A percentile compares a stretch with the other conserved stretches of the same genome.
Conservation (phyloP, 495 filamentous ascomycete genomes). For the Xylaria sp. region DNA sequence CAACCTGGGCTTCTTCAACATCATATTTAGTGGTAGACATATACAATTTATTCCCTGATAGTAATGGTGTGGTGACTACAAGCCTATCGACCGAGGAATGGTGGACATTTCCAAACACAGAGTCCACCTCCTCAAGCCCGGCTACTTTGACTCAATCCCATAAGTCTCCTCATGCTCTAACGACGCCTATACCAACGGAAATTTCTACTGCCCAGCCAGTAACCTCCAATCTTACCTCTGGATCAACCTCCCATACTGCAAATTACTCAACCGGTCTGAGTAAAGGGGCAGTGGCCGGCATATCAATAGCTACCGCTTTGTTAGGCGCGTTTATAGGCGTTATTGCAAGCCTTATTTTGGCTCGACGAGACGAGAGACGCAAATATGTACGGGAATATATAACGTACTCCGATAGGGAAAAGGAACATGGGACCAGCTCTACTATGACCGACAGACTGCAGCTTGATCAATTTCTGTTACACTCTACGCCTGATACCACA, state of each 20-base stretch:
- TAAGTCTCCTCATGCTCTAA: background rate
- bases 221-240: too few species aligned
- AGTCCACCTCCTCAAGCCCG: background rate
- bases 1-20: background rate
- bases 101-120: background rate
- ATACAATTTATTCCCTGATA: background rate
- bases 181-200: background rate
- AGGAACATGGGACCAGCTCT: slow-evolving; percentile 19
- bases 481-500: background rate
- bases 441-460: slow-evolving; percentile 28
- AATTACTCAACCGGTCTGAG: background rate
- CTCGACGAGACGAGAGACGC: background rate
- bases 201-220: too few species aligned
- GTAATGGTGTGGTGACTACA: background rate
- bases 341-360: background rate
- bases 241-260: too few species aligned
- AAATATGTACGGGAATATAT: background rate
- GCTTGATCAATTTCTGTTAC: background rate
- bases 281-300: slow-evolving; percentile 12
- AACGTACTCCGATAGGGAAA: slow-evolving; percentile 29
- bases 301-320: slow-evolving; percentile 13
- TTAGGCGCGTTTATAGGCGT: background rate
- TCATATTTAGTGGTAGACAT: background rate
- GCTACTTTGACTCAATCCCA: background rate
- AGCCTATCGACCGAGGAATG: background rate